Percentiles rank a stretch among this genome's conserved stretches.
Conservation (phyloP, 1,284 basidiomycete species). For the Rhodotorula mucilaginosa region DNA sequence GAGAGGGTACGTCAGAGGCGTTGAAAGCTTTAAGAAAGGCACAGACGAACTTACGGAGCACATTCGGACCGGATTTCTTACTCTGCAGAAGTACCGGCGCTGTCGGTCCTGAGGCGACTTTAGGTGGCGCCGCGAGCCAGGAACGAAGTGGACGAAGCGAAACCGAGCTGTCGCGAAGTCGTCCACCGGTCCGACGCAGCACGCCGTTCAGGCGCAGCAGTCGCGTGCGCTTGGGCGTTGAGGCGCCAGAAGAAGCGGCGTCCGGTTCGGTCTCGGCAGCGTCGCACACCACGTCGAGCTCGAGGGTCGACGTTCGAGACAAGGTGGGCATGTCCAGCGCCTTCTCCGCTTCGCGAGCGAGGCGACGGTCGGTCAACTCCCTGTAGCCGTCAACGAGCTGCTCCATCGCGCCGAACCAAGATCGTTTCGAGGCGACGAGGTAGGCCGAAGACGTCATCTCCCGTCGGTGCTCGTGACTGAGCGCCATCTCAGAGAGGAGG, state of each 20-base stretch:
- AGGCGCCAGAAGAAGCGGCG: not conserved
- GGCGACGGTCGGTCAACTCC: constrained; percentile 41
- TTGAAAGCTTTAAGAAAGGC: not conserved
- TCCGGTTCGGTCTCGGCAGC: not conserved
- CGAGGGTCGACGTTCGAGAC: constrained; percentile 24
- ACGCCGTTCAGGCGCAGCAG: constrained; percentile 13
- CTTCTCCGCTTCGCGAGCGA: not conserved
- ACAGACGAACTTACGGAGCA: not conserved
- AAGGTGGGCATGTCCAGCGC: not conserved
- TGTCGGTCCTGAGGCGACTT: too few species aligned
- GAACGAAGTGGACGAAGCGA: not conserved
- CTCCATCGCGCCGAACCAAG: constrained; percentile 60
- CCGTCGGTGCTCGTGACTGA: constrained; percentile 48
- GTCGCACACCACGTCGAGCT: constrained; percentile 31
- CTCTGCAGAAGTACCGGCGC: not conserved
- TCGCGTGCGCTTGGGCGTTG: not conserved
- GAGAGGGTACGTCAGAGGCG: not conserved
- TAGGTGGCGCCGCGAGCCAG: not conserved
- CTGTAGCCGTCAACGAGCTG: constrained; percentile 57
- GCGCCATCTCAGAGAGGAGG: constrained; percentile 50
- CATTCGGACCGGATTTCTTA: too few species aligned
- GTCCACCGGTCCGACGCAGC: constrained; percentile 11
- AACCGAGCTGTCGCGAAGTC: constrained; percentile 3
- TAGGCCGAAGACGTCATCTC: constrained; percentile 51
- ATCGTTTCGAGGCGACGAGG: constrained; percentile 51